Base-by-base conservation (phyloP, 2,329 filamentous ascomycete species). In the Aspergillus piperis region DNA sequence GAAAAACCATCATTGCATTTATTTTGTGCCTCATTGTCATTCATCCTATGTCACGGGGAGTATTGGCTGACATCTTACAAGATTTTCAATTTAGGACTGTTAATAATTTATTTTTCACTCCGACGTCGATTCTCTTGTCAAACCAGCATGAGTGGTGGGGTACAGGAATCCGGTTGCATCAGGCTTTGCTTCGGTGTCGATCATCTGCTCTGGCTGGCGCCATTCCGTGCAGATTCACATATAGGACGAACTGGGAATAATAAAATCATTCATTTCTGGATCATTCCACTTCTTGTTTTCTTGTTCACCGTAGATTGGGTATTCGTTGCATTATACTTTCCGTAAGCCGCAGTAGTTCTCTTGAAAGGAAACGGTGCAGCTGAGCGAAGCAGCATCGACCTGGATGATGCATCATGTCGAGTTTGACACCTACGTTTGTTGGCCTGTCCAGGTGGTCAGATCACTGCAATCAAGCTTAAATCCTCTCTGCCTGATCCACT, bases 1-100 rank as follows among this genome's bases (percentile, higher is more conserved):
- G 73, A 75, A 69, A 67, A 63, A 62, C 5, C 5, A 36, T 58
- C 19, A 39, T 10, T 44, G 41, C 41, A 30, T n/a, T 15, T 3
- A 7, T 27, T 42, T 30, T 15, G 47, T 19, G 5, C 17, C 21
- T 11, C 32, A 23, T 47, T 48, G 15, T 41, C 42, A n/a, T 19
- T 8, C 23, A 19, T 41, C 17, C 13, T 32, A n/a, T 52, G 38
- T 38, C n/a, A 19, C 23, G 57, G 32, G 32, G 49, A 39, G 44
- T 48, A 53, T 42, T 47, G 32, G 61, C 63, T 64, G 54, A 64
- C 47, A 23, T 21, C 54, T 38, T 6, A 7, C 32, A 55, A 50
- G 41, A 32, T 27, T 23, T 41, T 23, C 52, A 39, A 32, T 32
- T 8, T 50, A 50, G 25, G 23, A 44, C 13, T 44, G 1, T 11